Evolutionary conservation across 2,329 filamentous ascomycete species (phyloP).

Genomic region (Xylaria sp.): DNA sequence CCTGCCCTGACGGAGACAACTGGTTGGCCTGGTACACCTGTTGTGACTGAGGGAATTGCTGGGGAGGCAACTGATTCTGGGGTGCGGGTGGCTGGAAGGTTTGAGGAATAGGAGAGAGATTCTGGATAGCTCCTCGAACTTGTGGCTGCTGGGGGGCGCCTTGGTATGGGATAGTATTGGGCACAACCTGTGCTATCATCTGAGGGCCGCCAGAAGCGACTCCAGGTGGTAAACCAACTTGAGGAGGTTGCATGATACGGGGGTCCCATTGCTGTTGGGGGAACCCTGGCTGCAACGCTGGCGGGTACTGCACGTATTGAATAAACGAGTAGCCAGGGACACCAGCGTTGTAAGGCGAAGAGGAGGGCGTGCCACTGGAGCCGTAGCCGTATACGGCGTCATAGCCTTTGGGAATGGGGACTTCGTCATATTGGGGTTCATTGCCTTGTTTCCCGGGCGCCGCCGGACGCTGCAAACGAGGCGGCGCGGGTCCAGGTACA

Average conservation of each 20-base stretch:
- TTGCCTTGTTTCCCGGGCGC: conserved; percentile 17
- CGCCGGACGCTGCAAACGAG: conserved; percentile 20
- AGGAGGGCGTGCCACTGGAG: conserved; percentile 32
- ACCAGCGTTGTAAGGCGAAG: conserved; percentile 40
- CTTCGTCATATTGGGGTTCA: conserved; percentile 40
- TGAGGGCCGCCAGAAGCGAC: conserved; percentile 3
- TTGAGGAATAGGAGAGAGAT: conserved; percentile 11
- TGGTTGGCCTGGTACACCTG: conserved; percentile 10
- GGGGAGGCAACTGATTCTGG: conserved; percentile 15
- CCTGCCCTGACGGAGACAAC: neutral
- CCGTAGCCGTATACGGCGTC: conserved; percentile 43
- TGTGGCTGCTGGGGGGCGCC: conserved; percentile 2
- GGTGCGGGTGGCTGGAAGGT: neutral
- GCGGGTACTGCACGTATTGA: conserved; percentile 30
- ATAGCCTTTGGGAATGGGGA: conserved; percentile 43
- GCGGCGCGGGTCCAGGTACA: conserved; percentile 18
- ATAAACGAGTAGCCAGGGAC: conserved; percentile 25
- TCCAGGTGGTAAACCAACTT: conserved; percentile 19
- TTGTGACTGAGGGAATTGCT: conserved; percentile 3
- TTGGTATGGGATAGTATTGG: conserved; percentile 20
- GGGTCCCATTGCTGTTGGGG: conserved; percentile 35
- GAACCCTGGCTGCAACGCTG: conserved; percentile 12
- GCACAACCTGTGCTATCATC: conserved; percentile 12
- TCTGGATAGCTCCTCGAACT: neutral
- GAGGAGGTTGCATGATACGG: conserved; percentile 24